phyloP scores from a whole-genome alignment of 73 alveolate genomes.

The Paramecium primaurelia region DNA sequence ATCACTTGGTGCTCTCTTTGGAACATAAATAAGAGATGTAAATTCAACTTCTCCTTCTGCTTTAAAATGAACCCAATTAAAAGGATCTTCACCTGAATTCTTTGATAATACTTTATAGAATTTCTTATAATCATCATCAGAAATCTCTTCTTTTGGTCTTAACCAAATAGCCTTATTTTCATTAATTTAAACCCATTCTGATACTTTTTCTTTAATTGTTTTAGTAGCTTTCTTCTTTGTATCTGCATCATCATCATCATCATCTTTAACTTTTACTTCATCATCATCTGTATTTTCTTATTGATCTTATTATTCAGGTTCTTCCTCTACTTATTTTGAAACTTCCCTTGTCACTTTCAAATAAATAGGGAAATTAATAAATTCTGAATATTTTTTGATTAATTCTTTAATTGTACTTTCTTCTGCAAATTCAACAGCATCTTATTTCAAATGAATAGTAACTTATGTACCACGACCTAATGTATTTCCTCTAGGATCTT shows the following conservation, averaged over 20 bases:
- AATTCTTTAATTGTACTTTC: constrained; percentile 90
- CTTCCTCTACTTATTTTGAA: constrained; percentile 84
- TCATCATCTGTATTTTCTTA: constrained; percentile 74
- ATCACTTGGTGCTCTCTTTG: constrained; percentile 93
- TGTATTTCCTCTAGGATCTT: constrained; percentile 99
- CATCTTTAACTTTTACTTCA: not conserved
- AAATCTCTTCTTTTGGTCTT: constrained; percentile 95
- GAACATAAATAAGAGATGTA: constrained; percentile 93
- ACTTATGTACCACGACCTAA: constrained; percentile 98
- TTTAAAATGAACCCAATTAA: constrained; percentile 95
- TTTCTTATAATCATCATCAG: constrained; percentile 93
- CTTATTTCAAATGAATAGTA: constrained; percentile 97
- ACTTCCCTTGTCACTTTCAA: constrained; percentile 89
- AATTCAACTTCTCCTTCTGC: constrained; percentile 99
- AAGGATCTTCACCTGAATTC: constrained; percentile 93
- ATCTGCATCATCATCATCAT: constrained; percentile 63
- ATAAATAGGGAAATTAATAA: constrained; percentile 98
- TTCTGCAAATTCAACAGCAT: constrained; percentile 96
- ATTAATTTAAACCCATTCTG: constrained; percentile 98
- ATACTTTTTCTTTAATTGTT: constrained; percentile 88
- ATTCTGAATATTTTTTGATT: constrained; percentile 96
- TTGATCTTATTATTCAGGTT: constrained; percentile 39
- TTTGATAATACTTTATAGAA: constrained; percentile 96
- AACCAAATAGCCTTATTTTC: constrained; percentile 99
- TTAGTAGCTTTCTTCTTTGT: constrained; percentile 82